Evolutionary conservation across 768 basidiomycete genomes (phyloP).

Genomic region (Naganishia kalamii): DNA sequence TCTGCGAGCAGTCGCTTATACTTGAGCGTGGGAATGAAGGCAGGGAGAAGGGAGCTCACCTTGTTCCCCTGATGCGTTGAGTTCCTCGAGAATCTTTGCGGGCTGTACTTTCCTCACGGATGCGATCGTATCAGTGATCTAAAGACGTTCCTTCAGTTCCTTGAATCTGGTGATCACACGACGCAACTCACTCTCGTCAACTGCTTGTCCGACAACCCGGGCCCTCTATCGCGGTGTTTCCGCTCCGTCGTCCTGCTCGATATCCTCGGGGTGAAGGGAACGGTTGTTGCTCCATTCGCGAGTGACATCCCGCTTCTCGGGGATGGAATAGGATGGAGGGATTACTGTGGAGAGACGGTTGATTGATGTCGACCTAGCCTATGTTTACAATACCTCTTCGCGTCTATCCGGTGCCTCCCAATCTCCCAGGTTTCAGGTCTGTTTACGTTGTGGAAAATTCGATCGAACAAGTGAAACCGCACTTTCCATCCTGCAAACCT

Average conservation of each 20-base stretch:
- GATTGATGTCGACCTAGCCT: not conserved
- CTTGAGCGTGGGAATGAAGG: too few relatives aligned
- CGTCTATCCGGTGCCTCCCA: not conserved
- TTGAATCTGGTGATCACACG: not conserved
- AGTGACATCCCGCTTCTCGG: not conserved
- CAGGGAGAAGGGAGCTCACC: not conserved
- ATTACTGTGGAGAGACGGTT: not conserved
- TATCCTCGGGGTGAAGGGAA: conserved; percentile 9
- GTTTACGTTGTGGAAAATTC: not conserved
- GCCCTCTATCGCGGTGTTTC: conserved; percentile 1
- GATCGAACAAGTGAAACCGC: too few relatives aligned
- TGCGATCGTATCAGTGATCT: conserved; percentile 41
- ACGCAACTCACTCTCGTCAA: not conserved
- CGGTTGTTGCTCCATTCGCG: conserved; percentile 3
- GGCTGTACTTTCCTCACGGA: conserved; percentile 37
- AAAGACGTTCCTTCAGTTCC: not conserved
- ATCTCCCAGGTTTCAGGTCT: not conserved
- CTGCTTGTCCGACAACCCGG: not conserved
- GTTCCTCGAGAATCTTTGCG: conserved; percentile 36
- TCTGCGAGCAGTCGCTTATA: too few relatives aligned
- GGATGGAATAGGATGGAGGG: not conserved
- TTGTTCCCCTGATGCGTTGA: conserved; percentile 38
- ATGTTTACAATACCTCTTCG: not conserved
- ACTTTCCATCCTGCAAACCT: too few relatives aligned
- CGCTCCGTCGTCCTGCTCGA: conserved; percentile 13